Conservation (phyloP, 1,139 yeast species). For the Geotrichum phurueaensis region DNA sequence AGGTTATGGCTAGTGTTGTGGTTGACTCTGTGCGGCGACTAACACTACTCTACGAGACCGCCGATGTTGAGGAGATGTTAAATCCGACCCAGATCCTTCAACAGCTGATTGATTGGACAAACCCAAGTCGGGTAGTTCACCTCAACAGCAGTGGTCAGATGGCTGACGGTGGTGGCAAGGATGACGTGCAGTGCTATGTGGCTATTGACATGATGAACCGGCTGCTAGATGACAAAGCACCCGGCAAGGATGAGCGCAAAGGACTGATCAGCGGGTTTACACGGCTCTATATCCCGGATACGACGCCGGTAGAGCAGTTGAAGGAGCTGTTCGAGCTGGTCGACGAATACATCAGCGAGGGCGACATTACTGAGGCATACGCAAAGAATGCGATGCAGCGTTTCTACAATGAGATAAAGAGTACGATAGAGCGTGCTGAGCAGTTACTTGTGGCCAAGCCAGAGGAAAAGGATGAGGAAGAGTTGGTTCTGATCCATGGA, state of each 20-base stretch:
- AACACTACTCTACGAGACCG: constrained; percentile 40
- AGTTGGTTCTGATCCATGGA: constrained; percentile 24
- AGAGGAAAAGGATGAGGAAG: constrained; percentile 8
- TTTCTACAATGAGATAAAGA: constrained; percentile 31
- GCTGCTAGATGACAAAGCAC: constrained; percentile 38
- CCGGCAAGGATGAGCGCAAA: constrained; percentile 46
- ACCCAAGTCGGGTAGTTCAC: constrained; percentile 52
- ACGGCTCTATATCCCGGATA: constrained; percentile 42
- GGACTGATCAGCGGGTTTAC: constrained; percentile 50
- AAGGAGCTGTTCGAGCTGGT: constrained; percentile 21
- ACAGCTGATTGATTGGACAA: constrained; percentile 81
- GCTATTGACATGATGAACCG: constrained; percentile 50
- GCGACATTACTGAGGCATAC: constrained; percentile 37
- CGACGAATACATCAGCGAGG: constrained; percentile 29
- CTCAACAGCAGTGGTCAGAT: constrained; percentile 9
- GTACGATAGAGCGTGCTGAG: constrained; percentile 19
- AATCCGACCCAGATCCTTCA: constrained; percentile 60
- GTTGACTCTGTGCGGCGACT: constrained; percentile 63
- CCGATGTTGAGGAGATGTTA: constrained; percentile 38
- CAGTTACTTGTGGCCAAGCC: constrained; percentile 20
- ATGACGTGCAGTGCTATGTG: constrained; percentile 52
- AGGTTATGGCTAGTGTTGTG: constrained; percentile 55
- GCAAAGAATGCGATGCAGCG: constrained; percentile 46
- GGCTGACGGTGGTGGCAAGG: constrained; percentile 45
- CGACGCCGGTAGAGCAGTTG: constrained; percentile 18